Evolutionary conservation across 2,329 filamentous ascomycete species (phyloP).

Genomic region (Pseudocercospora fuligena): DNA sequence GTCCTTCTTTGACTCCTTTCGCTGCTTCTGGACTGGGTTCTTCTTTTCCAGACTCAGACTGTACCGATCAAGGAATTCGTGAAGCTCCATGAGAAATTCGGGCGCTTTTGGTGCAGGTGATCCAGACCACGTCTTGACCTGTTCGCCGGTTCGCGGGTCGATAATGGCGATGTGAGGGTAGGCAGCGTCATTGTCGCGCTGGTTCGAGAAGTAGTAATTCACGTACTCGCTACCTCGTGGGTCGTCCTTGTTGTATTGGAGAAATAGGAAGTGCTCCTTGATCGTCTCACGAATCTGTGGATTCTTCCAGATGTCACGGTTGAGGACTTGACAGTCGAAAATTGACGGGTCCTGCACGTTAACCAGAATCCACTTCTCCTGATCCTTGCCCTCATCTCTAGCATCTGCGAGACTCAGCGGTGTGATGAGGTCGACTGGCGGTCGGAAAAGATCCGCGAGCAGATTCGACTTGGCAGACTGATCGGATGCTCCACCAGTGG

Average conservation of each 20-base stretch:
- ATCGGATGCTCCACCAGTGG: conserved; percentile 69
- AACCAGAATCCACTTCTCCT: conserved; percentile 91
- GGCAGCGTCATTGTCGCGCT: conserved; percentile 79
- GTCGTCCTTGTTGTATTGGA: conserved; percentile 91
- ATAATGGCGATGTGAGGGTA: conserved; percentile 97
- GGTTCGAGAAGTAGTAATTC: conserved; percentile 80
- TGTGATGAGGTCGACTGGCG: conserved; percentile 88
- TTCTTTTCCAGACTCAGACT: conserved; percentile 85
- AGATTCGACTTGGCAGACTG: conserved; percentile 72
- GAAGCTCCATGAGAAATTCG: conserved; percentile 89
- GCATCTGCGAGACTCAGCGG: conserved; percentile 81
- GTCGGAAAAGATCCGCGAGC: conserved; percentile 89
- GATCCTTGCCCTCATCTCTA: conserved; percentile 81
- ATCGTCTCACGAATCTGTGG: conserved; percentile 76
- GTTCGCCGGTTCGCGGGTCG: conserved; percentile 92
- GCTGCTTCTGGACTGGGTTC: conserved; percentile 85
- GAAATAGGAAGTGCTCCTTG: conserved; percentile 89
- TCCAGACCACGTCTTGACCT: conserved; percentile 95
- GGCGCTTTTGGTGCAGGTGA: conserved; percentile 73
- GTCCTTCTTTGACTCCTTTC: conserved; percentile 69
- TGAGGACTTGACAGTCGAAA: conserved; percentile 92
- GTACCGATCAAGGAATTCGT: conserved; percentile 96
- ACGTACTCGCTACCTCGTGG: conserved; percentile 78
- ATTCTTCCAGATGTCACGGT: conserved; percentile 96
- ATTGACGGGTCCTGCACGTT: conserved; percentile 93